These are phyloP conservation scores for Bromus sterilis DNA, from an alignment of 176 grass and related monocot species.

Conservation along the genomic window DNA sequence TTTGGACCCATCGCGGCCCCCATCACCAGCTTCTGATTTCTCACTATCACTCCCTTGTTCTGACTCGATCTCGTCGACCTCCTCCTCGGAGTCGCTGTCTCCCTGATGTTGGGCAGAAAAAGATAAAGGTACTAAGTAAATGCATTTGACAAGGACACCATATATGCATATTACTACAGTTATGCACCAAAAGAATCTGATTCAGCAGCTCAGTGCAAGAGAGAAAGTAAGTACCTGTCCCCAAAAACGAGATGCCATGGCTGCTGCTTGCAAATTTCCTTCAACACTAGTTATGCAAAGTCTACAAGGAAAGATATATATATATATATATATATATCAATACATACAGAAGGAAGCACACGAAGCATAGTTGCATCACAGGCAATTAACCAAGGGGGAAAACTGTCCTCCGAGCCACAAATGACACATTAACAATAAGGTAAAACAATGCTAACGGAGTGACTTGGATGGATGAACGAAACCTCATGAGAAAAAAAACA, in stretches of 20 bases:
- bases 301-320: background rate
- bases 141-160: background rate
- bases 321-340: no score
- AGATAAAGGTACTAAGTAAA: background rate
- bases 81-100: conserved; percentile 78
- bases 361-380: background rate
- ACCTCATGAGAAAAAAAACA: background rate
- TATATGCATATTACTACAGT: background rate
- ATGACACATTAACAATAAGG: background rate
- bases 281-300: conserved; percentile 1
- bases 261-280: background rate
- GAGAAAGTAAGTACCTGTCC: conserved; percentile 32
- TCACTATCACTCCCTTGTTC: conserved; percentile 38
- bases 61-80: conserved; percentile 49
- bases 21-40: background rate
- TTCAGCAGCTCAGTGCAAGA: background rate
- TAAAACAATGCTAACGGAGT: background rate
- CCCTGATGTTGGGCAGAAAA: conserved; percentile 34
- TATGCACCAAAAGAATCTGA: background rate
- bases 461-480: background rate
- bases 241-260: conserved; percentile 92
- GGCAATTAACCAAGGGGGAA: background rate
- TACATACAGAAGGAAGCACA: background rate
- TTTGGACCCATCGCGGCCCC: background rate
- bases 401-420: background rate